Evolutionary conservation across 192 early-diverging fungal genomes (phyloP), one percentile per base, ranked within the genome.

Genomic region (Backusella luteola): DNA sequence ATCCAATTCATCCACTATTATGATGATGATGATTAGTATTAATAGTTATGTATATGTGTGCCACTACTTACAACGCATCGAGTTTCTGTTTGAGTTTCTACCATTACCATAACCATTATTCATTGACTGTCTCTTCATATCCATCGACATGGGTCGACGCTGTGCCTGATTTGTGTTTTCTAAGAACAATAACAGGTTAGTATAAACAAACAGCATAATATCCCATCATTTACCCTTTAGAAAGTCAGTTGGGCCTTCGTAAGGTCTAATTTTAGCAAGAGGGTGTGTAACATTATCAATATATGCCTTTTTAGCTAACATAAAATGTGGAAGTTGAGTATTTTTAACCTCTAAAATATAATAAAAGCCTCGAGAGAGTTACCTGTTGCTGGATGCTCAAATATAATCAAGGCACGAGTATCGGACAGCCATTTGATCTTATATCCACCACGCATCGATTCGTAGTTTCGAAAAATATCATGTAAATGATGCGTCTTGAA

Each of bases 351-450:
- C 4, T 38, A 34, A 12, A 52, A 21, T 7, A 73, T 42, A 46
- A 17, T 38, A 23, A 53, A 11, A 34, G 9, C 6, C 1, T 21
- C 17, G 29, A 14, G 73, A 32, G 2, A 3, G 32, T 32, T 85
- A 91, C 90, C 91, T 49, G 89, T 86, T 63, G 84, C 79, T 8
- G 90, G 87, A 77, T 90, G 89, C 53, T 86, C 85, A 82, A 94
- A 94, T 44, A 93, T 88, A 44, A 89, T 86, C 19, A 92, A 78
- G 21, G 90, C 90, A 66, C 85, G 83, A 29, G 91, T 93, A 80
- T 93, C 92, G 74, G 89, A 86, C 21, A 92, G 49, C 93, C 93
- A 94, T 72, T 94, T 93, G 71, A 94, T 91, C 56, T 84, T 73
- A 79, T 87, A 92, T 14, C 91, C 91, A 67, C 91, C 91, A 56